Conservation (phyloP, 2,329 filamentous ascomycete genomes). For the Madurella fahalii region DNA sequence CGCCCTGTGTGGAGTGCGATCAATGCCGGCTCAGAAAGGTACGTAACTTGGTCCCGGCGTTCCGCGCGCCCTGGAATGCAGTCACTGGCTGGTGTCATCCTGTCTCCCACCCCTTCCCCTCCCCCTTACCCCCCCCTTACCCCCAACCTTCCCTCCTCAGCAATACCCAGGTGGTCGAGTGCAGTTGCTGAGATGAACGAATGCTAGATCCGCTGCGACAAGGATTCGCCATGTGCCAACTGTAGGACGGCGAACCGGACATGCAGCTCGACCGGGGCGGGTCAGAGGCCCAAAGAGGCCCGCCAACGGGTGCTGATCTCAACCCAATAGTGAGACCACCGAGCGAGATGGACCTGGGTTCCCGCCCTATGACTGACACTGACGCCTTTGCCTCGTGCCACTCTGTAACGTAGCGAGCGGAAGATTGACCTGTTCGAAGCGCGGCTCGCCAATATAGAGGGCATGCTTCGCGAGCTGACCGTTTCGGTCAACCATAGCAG, state of each 20-base stretch:
- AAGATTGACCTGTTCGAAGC: conserved; percentile 38
- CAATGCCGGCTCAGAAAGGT: conserved; percentile 33
- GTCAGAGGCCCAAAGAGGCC: conserved; percentile 51
- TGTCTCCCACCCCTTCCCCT: too few species aligned
- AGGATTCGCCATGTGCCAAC: conserved; percentile 55
- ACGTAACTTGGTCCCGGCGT: not conserved
- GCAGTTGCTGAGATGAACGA: not conserved
- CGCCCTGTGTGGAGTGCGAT: conserved; percentile 37
- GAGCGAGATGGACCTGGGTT: too few species aligned
- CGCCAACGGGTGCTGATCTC: conserved; percentile 56
- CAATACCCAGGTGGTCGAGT: not conserved
- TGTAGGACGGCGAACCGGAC: conserved; percentile 50
- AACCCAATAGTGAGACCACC: conserved; percentile 51
- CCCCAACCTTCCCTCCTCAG: not conserved
- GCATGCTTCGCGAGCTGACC: conserved; percentile 33
- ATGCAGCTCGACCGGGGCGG: conserved; percentile 52
- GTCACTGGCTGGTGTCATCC: not conserved
- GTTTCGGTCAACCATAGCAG: conserved; percentile 16
- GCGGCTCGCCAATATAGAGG: conserved; percentile 37
- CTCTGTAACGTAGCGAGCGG: conserved; percentile 36
- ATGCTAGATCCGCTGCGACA: conserved; percentile 54
- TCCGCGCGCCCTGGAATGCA: not conserved
- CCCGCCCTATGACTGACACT: not conserved
- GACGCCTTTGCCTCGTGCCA: not conserved
- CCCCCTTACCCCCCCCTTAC: not conserved